Base-by-base conservation (phyloP, 305 asterid species). In the Caryopteris hybrid region DNA sequence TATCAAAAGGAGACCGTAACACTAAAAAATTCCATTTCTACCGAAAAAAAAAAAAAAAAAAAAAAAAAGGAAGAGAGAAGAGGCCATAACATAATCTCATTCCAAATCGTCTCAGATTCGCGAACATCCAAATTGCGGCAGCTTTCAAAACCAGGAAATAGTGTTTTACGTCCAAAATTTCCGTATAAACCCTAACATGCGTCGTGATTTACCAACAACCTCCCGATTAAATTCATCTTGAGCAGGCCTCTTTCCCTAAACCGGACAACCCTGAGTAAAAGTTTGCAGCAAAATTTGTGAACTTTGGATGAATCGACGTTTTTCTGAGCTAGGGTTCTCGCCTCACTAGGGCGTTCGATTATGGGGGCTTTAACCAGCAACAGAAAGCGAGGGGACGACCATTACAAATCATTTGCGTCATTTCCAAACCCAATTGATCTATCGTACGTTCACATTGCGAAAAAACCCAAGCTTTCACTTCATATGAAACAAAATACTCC, bases 351-450 rank as follows among this genome's bases (percentile, higher is more conserved):
- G 5, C 21, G 13, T 66, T 65, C 42, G 25, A 23, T 25, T 56
- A 90, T 88, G 97, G 95, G 94, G 33, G 90, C 83, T 41, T 73
- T 80, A 60, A 80, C 90, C 68, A 70, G 62, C 62, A 75, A 66
- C 23, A 75, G 91, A 34, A 86, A 84, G 81, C 87, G 94, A 1
- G 72, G 78, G 2, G 79, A 76, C 47, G 88, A 80, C 54, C 68
- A 45, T 42, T 65, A 34, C 81, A 73, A 53, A 62, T 66, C 69
- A 48, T 75, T 73, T 11, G 56, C n/a, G 46, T 38, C 76, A 8
- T 43, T 10, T 69, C 57, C 83, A 4, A 72, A 68, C 17, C 61
- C 57, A 21, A 42, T 76, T 17, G 80, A 78, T 41, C 62, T 14
- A 17, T 64, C 74, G 9, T 59, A 45, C 69, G 46, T 22, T 61